These are phyloP conservation scores for Prunus mume DNA, from an alignment of 306 rosid species.

Conservation along the genomic window DNA sequence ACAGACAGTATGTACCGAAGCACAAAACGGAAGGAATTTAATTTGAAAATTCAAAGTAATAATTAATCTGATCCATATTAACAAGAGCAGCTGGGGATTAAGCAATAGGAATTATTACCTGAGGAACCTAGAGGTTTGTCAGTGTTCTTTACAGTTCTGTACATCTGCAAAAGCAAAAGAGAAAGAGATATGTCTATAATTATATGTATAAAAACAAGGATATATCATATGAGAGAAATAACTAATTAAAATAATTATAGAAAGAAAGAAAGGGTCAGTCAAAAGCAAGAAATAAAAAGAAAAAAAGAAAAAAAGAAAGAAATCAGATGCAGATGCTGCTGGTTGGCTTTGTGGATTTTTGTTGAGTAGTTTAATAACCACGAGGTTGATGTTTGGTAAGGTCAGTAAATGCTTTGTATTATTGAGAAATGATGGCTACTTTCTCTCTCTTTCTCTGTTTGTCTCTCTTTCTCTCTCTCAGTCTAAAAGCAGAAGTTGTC, in stretches of 20 bases:
- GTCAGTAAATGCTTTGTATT: slow-evolving; percentile 73
- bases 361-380: slow-evolving; percentile 48
- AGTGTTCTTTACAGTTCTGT: slow-evolving; percentile 89
- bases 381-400: slow-evolving; percentile 83
- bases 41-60: too few species aligned
- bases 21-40: too few species aligned
- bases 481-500: slow-evolving; percentile 78
- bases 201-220: not conserved
- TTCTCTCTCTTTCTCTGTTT: slow-evolving; percentile 30
- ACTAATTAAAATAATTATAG: not conserved
- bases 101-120: slow-evolving; percentile 41
- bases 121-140: slow-evolving; percentile 86
- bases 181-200: not conserved
- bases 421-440: slow-evolving; percentile 96
- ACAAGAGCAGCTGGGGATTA: too few species aligned
- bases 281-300: slow-evolving; percentile 14
- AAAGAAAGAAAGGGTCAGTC: too few species aligned
- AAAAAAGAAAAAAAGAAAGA: not conserved
- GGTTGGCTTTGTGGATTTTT: slow-evolving; percentile 17
- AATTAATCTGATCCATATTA: too few species aligned
- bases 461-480: slow-evolving; percentile 29
- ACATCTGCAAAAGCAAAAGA: slow-evolving; percentile 60
- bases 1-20: too few species aligned
- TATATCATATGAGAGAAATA: not conserved
- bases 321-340: slow-evolving; percentile 32